Evolutionary conservation across 2,329 filamentous ascomycete genomes (phyloP).

Genomic region (Eutypella sp.): DNA sequence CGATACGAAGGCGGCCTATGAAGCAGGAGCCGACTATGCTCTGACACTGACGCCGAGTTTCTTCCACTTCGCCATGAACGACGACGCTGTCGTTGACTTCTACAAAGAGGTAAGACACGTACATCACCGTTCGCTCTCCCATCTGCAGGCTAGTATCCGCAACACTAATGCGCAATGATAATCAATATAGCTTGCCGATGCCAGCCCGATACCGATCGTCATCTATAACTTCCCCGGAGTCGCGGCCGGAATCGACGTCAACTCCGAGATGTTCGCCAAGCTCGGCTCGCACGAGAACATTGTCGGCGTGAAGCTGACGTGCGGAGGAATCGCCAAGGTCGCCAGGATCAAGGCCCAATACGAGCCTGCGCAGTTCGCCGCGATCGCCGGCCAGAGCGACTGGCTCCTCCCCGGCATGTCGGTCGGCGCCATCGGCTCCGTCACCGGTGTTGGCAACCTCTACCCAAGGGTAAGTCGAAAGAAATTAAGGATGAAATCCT

Average conservation of each 20-base stretch:
- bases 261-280: conserved; percentile 57
- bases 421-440: conserved; percentile 10
- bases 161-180: not conserved
- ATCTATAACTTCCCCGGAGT: conserved; percentile 70
- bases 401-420: conserved; percentile 34
- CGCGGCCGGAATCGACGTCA: conserved; percentile 60
- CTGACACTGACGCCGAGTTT: conserved; percentile 67
- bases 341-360: conserved; percentile 44
- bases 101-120: conserved; percentile 46
- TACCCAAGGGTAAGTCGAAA: conserved; percentile 37
- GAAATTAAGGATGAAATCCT: no score
- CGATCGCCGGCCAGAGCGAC: conserved; percentile 40
- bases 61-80: conserved; percentile 60
- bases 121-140: not conserved
- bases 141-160: not conserved
- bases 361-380: conserved; percentile 15
- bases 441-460: conserved; percentile 14
- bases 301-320: conserved; percentile 67
- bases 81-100: conserved; percentile 55
- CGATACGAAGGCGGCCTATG: conserved; percentile 56
- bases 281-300: conserved; percentile 59
- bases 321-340: conserved; percentile 70
- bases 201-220: conserved; percentile 55
- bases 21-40: conserved; percentile 61
- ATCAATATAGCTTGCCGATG: conserved; percentile 42